These are phyloP conservation scores for Talaromyces sp. DNA, from an alignment of 2,329 filamentous ascomycete species.

Conservation along the genomic window DNA sequence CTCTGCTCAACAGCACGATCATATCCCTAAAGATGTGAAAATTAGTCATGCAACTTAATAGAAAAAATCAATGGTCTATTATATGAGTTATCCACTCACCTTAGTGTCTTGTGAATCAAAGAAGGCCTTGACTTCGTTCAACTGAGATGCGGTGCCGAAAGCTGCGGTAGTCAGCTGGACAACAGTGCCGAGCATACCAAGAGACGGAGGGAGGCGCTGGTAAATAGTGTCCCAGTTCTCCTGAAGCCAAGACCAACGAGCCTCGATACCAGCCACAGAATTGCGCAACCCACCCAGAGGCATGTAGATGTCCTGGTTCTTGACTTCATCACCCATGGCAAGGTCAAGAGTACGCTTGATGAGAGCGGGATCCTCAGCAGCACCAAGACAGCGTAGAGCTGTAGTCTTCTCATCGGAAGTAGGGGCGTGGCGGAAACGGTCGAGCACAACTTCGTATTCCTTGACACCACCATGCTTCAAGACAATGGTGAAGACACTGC, in stretches of 20 bases:
- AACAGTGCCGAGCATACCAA: conserved; percentile 82
- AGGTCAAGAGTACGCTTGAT: conserved; percentile 80
- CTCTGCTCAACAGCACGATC: conserved; percentile 89
- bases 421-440: conserved; percentile 73
- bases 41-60: neutral
- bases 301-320: conserved; percentile 92
- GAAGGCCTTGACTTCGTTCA: conserved; percentile 76
- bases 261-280: conserved; percentile 75
- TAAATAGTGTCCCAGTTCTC: conserved; percentile 84
- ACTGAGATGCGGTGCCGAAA: conserved; percentile 76
- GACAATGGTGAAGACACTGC: conserved; percentile 81
- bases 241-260: conserved; percentile 81
- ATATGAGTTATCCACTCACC: conserved; percentile 40
- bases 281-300: conserved; percentile 77
- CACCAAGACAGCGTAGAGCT: conserved; percentile 79
- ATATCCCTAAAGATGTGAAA: conserved; percentile 59
- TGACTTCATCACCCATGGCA: conserved; percentile 77
- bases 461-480: conserved; percentile 82
- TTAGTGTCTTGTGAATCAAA: conserved; percentile 81
- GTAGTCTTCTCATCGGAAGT: conserved; percentile 91
- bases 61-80: neutral
- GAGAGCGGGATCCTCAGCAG: conserved; percentile 74
- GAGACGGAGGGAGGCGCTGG: conserved; percentile 79
- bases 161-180: conserved; percentile 80
- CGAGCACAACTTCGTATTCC: conserved; percentile 78